Evolutionary conservation across 169 alveolate genomes (phyloP), one percentile per base, ranked within the genome.

Genomic region (Cytauxzoon felis): DNA sequence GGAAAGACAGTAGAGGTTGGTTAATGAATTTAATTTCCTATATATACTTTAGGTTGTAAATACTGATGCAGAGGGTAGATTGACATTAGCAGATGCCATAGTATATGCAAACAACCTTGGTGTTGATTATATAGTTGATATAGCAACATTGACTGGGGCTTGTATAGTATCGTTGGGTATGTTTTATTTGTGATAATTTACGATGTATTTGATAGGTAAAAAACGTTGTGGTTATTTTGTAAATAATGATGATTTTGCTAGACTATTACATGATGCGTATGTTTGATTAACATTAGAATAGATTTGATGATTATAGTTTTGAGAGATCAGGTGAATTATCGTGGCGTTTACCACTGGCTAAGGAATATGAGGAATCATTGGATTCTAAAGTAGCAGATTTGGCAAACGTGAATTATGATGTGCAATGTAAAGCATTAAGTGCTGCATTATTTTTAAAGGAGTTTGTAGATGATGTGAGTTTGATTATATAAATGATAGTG

Each of bases 31-130:
- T n/a, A n/a, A 4, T 4, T 21, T 1, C 6, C 42, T 13, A 3
- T 13, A 58, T 33, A 4, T 24, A 8, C 0, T 24, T 29, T 51
- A 73, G 84, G 91, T 95, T 30, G 90, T 92, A 13, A 94, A 96
- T 78, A 96, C 99, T 26, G 99, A 96, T 83, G 98, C 99, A 16
- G 99, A 96, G 78, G 99, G 99, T 6, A 82, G 99, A 54, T 89
- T 95, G 6, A 90, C 97, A 13, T 78, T 96, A 47, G 98, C 98
- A n/a, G 99, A 96, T 52, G 96, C 98, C 4, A 82, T 96, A 58
- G 90, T 94, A 40, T 93, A 92, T 78, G 96, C 96, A 8, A 92
- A 90, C 56, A 87, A 91, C 26, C 58, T 87, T 33, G 71, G 83
- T 7, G 96, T 95, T 1, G 94, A 91, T 48, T 68, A 79, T 40